Evolutionary conservation across 2,329 filamentous ascomycete genomes (phyloP).

Genomic region (Colletotrichum camelliae): DNA sequence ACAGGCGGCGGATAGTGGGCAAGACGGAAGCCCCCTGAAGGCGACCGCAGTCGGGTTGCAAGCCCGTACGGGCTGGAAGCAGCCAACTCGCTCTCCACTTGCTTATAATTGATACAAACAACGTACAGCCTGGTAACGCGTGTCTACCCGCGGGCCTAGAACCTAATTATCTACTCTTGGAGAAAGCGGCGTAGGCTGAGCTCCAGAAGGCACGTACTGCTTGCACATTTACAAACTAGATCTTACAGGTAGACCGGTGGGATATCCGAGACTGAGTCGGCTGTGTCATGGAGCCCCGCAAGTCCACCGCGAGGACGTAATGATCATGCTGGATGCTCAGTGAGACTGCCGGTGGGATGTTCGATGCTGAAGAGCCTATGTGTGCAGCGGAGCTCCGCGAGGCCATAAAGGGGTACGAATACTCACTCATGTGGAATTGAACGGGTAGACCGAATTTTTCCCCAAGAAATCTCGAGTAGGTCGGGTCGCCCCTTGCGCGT

Average conservation of each 20-base stretch:
- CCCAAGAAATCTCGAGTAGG: neutral
- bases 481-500: neutral
- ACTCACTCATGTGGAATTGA: neutral
- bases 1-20: no score
- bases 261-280: neutral
- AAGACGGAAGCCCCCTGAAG: no score
- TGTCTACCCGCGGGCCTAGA: accelerated
- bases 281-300: neutral
- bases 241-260: accelerated
- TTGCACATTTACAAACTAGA: neutral
- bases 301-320: neutral
- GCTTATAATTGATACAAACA: neutral
- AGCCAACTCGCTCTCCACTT: accelerated
- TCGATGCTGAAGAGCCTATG: neutral
- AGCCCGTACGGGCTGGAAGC: no score
- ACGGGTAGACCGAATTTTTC: neutral
- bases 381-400: neutral
- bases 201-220: neutral
- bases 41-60: no score
- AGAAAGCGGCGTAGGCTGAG: neutral
- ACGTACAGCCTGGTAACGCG: neutral
- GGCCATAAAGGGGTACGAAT: neutral
- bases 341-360: neutral
- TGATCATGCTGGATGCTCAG: neutral
- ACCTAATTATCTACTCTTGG: accelerated